A percentile compares a stretch with the other conserved stretches of the same genome.
These are phyloP conservation scores for Picochlorum costavermella DNA, from an alignment of 139 green algal species.

Conservation along the genomic window DNA sequence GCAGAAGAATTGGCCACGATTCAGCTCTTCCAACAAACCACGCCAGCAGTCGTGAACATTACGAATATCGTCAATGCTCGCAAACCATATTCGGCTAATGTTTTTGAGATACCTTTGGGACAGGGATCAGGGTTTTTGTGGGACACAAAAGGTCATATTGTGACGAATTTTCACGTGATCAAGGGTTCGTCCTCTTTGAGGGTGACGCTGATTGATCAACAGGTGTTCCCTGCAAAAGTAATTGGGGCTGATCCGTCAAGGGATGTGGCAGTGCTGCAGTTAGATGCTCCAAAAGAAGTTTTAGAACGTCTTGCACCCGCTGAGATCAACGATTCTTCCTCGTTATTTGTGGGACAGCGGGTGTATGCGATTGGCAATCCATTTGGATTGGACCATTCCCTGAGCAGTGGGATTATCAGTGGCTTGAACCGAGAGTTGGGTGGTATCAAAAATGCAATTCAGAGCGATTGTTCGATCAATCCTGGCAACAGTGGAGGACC, in stretches of 20 bases:
- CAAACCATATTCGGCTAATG: constrained; percentile 29
- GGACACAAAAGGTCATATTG: constrained; percentile 61
- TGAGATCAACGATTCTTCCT: constrained; percentile 2
- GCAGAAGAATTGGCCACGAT: constrained; percentile 38
- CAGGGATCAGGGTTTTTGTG: constrained; percentile 65
- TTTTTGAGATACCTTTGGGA: constrained; percentile 39
- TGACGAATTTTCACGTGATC: constrained; percentile 69
- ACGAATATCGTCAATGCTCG: constrained; percentile 29
- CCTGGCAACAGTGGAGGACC: constrained; percentile 50
- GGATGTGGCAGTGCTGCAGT: constrained; percentile 69
- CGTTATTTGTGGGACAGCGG: constrained; percentile 51
- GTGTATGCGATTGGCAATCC: constrained; percentile 61
- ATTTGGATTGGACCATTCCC: constrained; percentile 74
- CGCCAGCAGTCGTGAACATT: constrained; percentile 57
- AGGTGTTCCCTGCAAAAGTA: constrained; percentile 35
- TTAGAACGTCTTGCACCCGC: constrained; percentile 37
- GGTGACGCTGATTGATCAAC: constrained; percentile 43
- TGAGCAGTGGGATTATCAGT: constrained; percentile 61
- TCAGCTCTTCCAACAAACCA: constrained; percentile 44
- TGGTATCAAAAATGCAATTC: constrained; percentile 50
- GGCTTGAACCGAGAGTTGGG: constrained; percentile 54
- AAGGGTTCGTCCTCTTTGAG: constrained; percentile 26
- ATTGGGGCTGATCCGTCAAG: constrained; percentile 50
- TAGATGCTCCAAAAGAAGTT: constrained; percentile 37
- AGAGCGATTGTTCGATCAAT: constrained; percentile 69